These are phyloP conservation scores for Nakazawaea anatomiae DNA, from an alignment of 805 yeast genomes.

Conservation along the genomic window DNA sequence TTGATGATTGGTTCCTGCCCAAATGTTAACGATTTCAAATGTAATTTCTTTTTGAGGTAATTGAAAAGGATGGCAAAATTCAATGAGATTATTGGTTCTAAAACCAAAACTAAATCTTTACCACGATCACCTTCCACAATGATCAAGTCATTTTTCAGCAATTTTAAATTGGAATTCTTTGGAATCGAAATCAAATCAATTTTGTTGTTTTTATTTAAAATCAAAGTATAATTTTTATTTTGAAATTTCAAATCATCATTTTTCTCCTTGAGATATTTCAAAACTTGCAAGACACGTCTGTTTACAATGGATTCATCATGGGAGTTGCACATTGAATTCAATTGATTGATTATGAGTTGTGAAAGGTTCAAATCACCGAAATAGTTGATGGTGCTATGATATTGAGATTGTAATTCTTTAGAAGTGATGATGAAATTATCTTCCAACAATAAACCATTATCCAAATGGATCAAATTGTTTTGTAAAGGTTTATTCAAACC, in stretches of 20 bases:
- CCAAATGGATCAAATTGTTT: constrained; percentile 29
- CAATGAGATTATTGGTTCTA: constrained; percentile 57
- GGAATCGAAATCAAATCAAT: constrained; percentile 68
- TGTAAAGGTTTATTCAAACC: constrained; percentile 1
- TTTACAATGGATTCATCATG: constrained; percentile 4
- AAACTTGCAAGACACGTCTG: constrained; percentile 22
- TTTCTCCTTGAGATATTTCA: constrained; percentile 34
- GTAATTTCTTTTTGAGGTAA: constrained; percentile 69
- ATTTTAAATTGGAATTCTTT: constrained; percentile 51
- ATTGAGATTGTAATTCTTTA: constrained; percentile 44
- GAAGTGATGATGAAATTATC: constrained; percentile 57
- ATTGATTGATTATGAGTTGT: constrained; percentile 28
- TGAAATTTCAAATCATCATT: constrained; percentile 37
- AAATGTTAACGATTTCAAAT: constrained; percentile 43
- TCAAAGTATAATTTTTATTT: constrained; percentile 29
- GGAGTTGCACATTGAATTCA: constrained; percentile 23
- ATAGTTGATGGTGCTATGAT: constrained; percentile 43
- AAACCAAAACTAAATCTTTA: constrained; percentile 67
- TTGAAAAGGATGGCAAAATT: constrained; percentile 67
- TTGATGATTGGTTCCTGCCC: constrained; percentile 22
- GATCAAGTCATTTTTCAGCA: constrained; percentile 59
- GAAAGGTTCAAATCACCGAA: constrained; percentile 43
- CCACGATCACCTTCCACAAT: constrained; percentile 84
- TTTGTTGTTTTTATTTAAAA: constrained; percentile 33
- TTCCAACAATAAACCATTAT: constrained; percentile 56